phyloP scores from a whole-genome alignment of 192 early-diverging fungal species.

The Coemansia sp. region DNA sequence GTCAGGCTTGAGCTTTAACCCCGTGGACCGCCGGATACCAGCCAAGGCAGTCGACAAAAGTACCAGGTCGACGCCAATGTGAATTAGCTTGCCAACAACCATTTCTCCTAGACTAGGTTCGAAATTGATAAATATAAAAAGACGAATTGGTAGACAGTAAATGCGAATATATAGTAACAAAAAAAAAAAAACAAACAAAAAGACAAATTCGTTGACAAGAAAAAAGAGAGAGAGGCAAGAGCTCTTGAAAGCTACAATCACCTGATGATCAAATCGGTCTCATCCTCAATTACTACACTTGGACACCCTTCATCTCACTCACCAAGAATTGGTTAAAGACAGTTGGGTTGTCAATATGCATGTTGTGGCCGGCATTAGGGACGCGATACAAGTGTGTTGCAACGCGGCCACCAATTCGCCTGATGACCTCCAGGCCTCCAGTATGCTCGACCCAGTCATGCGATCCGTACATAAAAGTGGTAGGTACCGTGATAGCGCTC shows the following conservation, averaged over 20 bases:
- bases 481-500: conserved; percentile 67
- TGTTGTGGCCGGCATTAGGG: conserved; percentile 75
- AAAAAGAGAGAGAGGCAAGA: not conserved
- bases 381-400: conserved; percentile 54
- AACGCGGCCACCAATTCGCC: conserved; percentile 58
- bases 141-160: not conserved
- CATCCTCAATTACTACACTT: not conserved
- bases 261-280: not conserved
- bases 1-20: conserved; percentile 36
- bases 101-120: conserved; percentile 5
- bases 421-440: conserved; percentile 66
- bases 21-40: conserved; percentile 46
- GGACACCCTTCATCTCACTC: conserved; percentile 50
- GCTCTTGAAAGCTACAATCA: not conserved
- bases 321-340: conserved; percentile 69
- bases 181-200: not conserved
- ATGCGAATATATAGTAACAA: not conserved
- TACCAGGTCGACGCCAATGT: conserved; percentile 47
- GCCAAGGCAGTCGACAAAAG: conserved; percentile 46
- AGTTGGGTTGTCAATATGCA: conserved; percentile 83
- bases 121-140: not conserved
- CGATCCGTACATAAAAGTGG: conserved; percentile 76
- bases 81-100: conserved; percentile 37
- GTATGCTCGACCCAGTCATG: conserved; percentile 91
- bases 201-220: not conserved